Evolutionary conservation across 2,329 filamentous ascomycete species (phyloP).

Genomic region (Sarocladiaceae sp.): DNA sequence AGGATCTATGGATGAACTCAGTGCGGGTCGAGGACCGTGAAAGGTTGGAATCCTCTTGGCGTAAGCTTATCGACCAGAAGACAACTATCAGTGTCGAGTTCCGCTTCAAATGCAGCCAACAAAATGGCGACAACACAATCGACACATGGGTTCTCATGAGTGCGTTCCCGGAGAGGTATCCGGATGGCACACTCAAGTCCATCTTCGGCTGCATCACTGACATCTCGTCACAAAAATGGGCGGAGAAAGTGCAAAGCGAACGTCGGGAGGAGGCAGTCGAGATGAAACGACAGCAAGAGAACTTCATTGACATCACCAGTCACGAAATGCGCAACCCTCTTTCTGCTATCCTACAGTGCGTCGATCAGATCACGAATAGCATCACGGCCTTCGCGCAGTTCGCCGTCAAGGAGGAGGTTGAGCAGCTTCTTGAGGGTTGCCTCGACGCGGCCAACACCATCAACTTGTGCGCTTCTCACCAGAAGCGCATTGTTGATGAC

Average conservation of each 20-base stretch:
- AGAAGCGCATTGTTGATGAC: slow-evolving; percentile 69
- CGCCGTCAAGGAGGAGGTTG: slow-evolving; percentile 37
- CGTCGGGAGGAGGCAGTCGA: slow-evolving; percentile 78
- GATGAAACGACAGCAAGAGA: slow-evolving; percentile 68
- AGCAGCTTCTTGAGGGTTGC: slow-evolving; percentile 47
- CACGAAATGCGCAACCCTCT: slow-evolving; percentile 77
- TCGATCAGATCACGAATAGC: slow-evolving; percentile 63
- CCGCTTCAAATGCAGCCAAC: slow-evolving; percentile 66
- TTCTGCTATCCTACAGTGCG: slow-evolving; percentile 70
- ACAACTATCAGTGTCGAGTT: slow-evolving; percentile 68
- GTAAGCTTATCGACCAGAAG: slow-evolving; percentile 55
- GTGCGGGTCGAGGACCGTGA: slow-evolving; percentile 63
- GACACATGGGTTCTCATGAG: slow-evolving; percentile 77
- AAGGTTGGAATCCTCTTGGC: slow-evolving; percentile 58
- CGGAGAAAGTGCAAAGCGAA: slow-evolving; percentile 73
- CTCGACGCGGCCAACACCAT: slow-evolving; percentile 80
- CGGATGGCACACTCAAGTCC: slow-evolving; percentile 61
- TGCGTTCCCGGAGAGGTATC: slow-evolving; percentile 67
- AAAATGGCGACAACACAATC: slow-evolving; percentile 53
- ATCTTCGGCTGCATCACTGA: slow-evolving; percentile 81
- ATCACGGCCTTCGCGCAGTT: slow-evolving; percentile 38
- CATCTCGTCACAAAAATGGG: slow-evolving; percentile 81
- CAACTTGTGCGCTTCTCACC: slow-evolving; percentile 72
- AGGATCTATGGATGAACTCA: slow-evolving; percentile 68
- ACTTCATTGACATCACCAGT: slow-evolving; percentile 70